Percentiles rank a stretch among this genome's conserved stretches.
These are phyloP conservation scores for Pichia sp. DNA, from an alignment of 1,139 yeast species.

Conservation along the genomic window DNA sequence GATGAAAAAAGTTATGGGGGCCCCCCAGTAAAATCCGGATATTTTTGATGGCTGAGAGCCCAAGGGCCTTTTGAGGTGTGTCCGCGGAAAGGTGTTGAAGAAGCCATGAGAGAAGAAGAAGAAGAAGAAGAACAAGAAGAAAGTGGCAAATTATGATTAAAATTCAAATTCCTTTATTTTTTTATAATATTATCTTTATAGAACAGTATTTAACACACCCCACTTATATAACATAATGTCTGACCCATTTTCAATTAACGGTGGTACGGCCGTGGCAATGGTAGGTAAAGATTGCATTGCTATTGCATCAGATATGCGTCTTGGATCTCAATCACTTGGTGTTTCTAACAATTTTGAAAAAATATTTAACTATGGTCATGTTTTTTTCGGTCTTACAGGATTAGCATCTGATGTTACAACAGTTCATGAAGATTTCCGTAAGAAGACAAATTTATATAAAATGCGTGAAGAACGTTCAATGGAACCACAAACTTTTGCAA, in stretches of 20 bases:
- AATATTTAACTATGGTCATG: constrained; percentile 78
- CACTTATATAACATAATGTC: constrained; percentile 32
- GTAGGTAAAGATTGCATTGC: constrained; percentile 98
- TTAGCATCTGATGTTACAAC: constrained; percentile 92
- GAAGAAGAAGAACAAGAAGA: too few relatives aligned
- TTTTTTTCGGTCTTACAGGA: constrained; percentile 88
- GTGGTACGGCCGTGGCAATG: constrained; percentile 98
- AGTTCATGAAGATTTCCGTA: constrained; percentile 71
- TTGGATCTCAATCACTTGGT: constrained; percentile 92
- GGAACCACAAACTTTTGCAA: constrained; percentile 92
- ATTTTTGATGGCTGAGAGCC: too few relatives aligned
- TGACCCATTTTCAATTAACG: constrained; percentile 51
- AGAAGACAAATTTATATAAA: constrained; percentile 82
- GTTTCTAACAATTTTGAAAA: constrained; percentile 90
- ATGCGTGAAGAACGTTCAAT: constrained; percentile 86
- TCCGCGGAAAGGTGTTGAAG: too few relatives aligned
- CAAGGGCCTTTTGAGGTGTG: too few relatives aligned
- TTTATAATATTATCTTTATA: too few relatives aligned
- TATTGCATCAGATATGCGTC: constrained; percentile 89
- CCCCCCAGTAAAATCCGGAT: too few relatives aligned
- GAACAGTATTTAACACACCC: not conserved
- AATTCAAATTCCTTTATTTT: too few relatives aligned
- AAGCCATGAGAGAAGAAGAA: too few relatives aligned
- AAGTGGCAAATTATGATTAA: too few relatives aligned
- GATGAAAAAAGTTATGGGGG: too few relatives aligned